phyloP scores from a whole-genome alignment of 179 eudicot species.

The Spinacia oleracea region DNA sequence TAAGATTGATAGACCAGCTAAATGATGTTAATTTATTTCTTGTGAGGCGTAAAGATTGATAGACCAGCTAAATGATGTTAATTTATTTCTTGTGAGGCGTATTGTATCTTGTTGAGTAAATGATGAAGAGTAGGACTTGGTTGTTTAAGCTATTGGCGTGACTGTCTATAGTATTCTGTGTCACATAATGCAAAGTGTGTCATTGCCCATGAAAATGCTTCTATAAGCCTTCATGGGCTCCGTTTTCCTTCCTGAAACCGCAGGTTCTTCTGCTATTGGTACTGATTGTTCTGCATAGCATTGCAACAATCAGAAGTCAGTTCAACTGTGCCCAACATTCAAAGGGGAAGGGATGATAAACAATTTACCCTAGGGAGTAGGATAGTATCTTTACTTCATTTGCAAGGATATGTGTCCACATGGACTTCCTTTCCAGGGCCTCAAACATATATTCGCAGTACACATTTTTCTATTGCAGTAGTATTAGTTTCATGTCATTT shows the following conservation, averaged over 20 bases:
- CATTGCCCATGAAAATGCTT: constrained; percentile 1
- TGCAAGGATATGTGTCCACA: not conserved
- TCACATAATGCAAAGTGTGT: not conserved
- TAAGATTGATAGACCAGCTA: not conserved
- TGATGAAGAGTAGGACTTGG: not conserved
- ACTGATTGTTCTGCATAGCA: not conserved
- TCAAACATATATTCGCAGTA: not conserved
- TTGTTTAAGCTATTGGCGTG: not conserved
- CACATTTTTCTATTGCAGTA: not conserved
- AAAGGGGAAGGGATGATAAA: not conserved
- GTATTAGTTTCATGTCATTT: not conserved
- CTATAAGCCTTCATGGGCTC: not conserved
- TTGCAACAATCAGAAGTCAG: not conserved
- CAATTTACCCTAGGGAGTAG: not conserved
- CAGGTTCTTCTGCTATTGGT: not conserved
- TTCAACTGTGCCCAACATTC: not conserved
- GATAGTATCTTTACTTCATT: not conserved
- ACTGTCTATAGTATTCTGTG: not conserved
- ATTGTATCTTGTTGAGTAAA: constrained; percentile 12
- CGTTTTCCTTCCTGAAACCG: not conserved
- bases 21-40: not conserved
- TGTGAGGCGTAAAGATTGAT: too few relatives aligned
- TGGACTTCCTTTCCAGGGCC: not conserved
- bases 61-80: not conserved
- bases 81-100: constrained; percentile 5